phyloP scores from a whole-genome alignment of 495 filamentous ascomycete species.

The Talaromyces thailandensis region DNA sequence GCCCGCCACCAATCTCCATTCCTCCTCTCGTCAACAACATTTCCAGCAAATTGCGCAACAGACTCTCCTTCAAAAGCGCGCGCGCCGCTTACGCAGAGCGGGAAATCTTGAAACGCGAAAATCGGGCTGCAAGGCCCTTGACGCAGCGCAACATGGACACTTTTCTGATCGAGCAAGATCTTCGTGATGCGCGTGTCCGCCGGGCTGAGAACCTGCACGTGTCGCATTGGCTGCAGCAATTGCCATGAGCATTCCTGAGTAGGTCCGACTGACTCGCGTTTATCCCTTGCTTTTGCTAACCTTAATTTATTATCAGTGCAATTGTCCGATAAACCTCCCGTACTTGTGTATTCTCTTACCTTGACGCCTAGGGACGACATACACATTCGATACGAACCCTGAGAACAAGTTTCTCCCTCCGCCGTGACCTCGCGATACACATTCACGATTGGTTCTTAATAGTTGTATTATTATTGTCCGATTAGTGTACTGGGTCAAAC shows the following conservation, averaged over 20 bases:
- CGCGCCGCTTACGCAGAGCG: slow-evolving; percentile 30
- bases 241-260: slow-evolving; percentile 27
- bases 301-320: background rate
- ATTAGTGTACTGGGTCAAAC: background rate
- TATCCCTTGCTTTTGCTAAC: background rate
- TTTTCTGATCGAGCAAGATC: slow-evolving; percentile 31
- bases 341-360: background rate
- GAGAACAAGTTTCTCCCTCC: background rate
- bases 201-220: slow-evolving; percentile 52
- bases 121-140: slow-evolving; percentile 31
- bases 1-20: background rate
- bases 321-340: background rate
- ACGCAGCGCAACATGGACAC: slow-evolving; percentile 37
- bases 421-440: background rate
- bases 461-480: background rate
- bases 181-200: slow-evolving; percentile 49
- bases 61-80: slow-evolving; percentile 24
- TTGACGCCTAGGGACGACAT: background rate
- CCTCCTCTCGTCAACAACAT: slow-evolving; percentile 13
- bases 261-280: background rate
- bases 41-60: slow-evolving; percentile 22
- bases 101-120: slow-evolving; percentile 31
- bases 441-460: background rate
- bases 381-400: background rate
- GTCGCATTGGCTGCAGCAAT: slow-evolving; percentile 58